These are phyloP conservation scores for Yamadazyma akitaensis DNA, from an alignment of 805 yeast genomes.

Conservation along the genomic window DNA sequence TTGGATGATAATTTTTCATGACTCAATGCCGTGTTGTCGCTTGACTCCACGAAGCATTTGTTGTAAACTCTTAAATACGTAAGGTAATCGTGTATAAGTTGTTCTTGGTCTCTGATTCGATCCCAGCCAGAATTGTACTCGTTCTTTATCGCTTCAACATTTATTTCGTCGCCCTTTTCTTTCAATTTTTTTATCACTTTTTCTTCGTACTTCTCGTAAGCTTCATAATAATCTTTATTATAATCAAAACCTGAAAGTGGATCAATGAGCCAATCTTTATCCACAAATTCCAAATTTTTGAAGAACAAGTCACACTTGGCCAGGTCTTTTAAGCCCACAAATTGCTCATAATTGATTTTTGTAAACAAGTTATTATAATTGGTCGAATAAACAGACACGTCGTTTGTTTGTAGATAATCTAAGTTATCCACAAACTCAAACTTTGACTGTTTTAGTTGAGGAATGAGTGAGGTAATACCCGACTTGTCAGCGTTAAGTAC, in stretches of 20 bases:
- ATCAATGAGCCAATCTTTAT: slow-evolving; percentile 16
- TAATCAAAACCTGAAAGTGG: slow-evolving; percentile 16
- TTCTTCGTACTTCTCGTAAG: slow-evolving; percentile 11
- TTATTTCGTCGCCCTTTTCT: slow-evolving; percentile 11
- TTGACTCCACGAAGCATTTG: slow-evolving; percentile 19
- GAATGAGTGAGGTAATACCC: background rate
- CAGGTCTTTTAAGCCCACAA: background rate
- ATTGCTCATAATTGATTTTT: slow-evolving; percentile 8
- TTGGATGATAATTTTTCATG: slow-evolving; percentile 13
- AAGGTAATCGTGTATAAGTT: slow-evolving; percentile 21
- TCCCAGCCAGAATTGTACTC: slow-evolving; percentile 14
- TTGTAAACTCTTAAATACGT: slow-evolving; percentile 23
- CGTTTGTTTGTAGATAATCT: background rate
- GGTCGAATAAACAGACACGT: background rate
- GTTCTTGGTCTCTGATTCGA: slow-evolving; percentile 19
- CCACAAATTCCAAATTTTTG: slow-evolving; percentile 11
- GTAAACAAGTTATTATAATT: slow-evolving; percentile 11
- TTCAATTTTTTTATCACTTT: slow-evolving; percentile 5
- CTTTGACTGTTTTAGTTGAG: background rate
- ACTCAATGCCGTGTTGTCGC: slow-evolving; percentile 1
- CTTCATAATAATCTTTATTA: slow-evolving; percentile 13
- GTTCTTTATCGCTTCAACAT: background rate
- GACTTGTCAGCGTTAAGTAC: background rate
- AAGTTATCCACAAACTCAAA: slow-evolving; percentile 4
- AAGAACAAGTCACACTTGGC: slow-evolving; percentile 25